A percentile compares a stretch with the other conserved stretches of the same genome.
phyloP scores from a whole-genome alignment of 345 rosid species.

The Eucalyptus marginata region DNA sequence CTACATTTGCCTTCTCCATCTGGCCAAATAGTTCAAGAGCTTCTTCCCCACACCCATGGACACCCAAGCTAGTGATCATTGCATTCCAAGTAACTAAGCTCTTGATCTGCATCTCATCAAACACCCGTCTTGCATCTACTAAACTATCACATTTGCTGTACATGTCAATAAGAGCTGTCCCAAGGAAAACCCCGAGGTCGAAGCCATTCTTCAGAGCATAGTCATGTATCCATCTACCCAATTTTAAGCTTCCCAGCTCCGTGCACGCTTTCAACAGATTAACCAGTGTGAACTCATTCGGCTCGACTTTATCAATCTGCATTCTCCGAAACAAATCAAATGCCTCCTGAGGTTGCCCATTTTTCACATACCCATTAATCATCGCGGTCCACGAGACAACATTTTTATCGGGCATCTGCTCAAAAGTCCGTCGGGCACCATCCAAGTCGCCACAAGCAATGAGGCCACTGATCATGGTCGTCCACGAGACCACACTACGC shows the following conservation, averaged over 20 bases:
- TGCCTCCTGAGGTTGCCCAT: slow-evolving; percentile 36
- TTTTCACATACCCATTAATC: slow-evolving; percentile 47
- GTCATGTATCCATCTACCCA: slow-evolving; percentile 60
- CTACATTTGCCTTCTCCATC: slow-evolving; percentile 31
- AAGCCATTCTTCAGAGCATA: slow-evolving; percentile 41
- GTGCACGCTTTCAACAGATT: slow-evolving; percentile 44
- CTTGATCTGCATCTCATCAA: slow-evolving; percentile 32
- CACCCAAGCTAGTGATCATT: slow-evolving; percentile 76
- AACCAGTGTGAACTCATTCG: slow-evolving; percentile 59
- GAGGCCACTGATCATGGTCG: slow-evolving; percentile 58
- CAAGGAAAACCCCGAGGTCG: slow-evolving; percentile 41
- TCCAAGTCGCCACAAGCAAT: slow-evolving; percentile 29
- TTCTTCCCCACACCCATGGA: slow-evolving; percentile 61
- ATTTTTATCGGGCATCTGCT: slow-evolving; percentile 44
- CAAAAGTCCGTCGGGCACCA: slow-evolving; percentile 33
- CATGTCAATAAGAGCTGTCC: slow-evolving; percentile 62
- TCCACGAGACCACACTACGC: slow-evolving; percentile 54
- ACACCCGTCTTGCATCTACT: slow-evolving; percentile 46
- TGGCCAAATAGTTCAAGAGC: slow-evolving; percentile 44
- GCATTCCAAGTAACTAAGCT: slow-evolving; percentile 69
- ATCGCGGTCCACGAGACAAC: slow-evolving; percentile 71
- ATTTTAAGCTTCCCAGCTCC: slow-evolving; percentile 38
- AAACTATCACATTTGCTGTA: slow-evolving; percentile 49
- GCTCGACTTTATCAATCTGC: slow-evolving; percentile 38
- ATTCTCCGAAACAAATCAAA: slow-evolving; percentile 45